Evolutionary conservation across 371 early-diverging fungal genomes (phyloP), one percentile per base, ranked within the genome.

Genomic region (Mucor irregularis): DNA sequence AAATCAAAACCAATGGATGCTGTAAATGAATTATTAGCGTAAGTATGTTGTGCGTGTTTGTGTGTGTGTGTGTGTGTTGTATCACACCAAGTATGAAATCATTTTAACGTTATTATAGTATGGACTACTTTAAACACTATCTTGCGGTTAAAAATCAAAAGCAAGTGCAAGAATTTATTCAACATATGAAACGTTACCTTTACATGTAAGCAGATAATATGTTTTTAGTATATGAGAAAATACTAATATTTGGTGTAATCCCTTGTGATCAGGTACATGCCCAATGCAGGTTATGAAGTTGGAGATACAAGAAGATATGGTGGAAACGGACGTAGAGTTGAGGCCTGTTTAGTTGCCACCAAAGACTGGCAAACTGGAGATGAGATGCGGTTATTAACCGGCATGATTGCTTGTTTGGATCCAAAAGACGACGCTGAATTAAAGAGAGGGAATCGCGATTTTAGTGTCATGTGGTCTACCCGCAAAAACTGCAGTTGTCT

Each of bases 271-370:
- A 93, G 94, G 85, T 96, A 95, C 62, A 74, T 83, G 48, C 89
- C 91, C 0, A 76, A 76, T 30, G 94, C 96, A 17, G 97, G 97
- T 13, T 95, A 81, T 66, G 96, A 85, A 67, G 77, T 84, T 22
- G 74, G 78, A 16, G 89, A 80, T 57, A 95, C 95, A 16, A 66
- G 71, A 42, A 74, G 95, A 14, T 96, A 95, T 66, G 66, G 74
- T 29, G 69, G 69, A 5, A 76, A 74, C 21, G 83, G 91, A 0
- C 81, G 82, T 22, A 86, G 86, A 62, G 80, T 83, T 25, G 94
- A 96, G 49, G 94, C 94, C 2, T 87, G 91, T 49, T 73, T 96
- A n/a, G 71, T 93, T 4, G 91, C 96, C 0, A 94, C 90, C 10
- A 80, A 82, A 39, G 70, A 80, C 22, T 95, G 89, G 83, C 65